A percentile compares a stretch with the other conserved stretches of the same genome.
Evolutionary conservation across 352 stramenopile species (phyloP).

Genomic region (Phytopythium kandeliae): DNA sequence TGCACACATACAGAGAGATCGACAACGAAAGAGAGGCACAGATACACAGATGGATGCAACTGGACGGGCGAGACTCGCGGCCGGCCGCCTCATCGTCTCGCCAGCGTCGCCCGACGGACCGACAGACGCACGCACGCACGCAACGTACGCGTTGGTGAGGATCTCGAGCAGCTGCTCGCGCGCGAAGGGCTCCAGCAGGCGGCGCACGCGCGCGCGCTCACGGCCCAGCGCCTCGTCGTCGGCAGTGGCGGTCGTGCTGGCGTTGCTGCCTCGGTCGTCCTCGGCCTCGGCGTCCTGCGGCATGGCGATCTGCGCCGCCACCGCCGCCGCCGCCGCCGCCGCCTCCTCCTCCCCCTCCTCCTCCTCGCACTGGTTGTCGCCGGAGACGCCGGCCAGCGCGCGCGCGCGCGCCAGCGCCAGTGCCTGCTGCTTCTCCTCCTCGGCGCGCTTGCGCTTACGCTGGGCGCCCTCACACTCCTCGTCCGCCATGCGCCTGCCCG

Average conservation of each 20-base stretch:
- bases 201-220: constrained; percentile 20
- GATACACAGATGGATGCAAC: neutral
- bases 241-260: constrained; percentile 4
- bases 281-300: constrained; percentile 1
- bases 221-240: constrained; percentile 11
- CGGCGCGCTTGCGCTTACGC: constrained; percentile 24
- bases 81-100: constrained; percentile 1
- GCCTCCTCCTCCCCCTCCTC: neutral
- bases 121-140: neutral
- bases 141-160: constrained; percentile 57
- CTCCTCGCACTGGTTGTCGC: constrained; percentile 3
- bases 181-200: constrained; percentile 51
- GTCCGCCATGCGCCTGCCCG: constrained; percentile 14
- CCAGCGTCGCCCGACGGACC: neutral
- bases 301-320: neutral
- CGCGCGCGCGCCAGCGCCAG: neutral
- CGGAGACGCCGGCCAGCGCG: neutral
- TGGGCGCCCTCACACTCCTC: constrained; percentile 25
- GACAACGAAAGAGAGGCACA: neutral
- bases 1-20: neutral
- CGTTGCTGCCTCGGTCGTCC: constrained; percentile 6
- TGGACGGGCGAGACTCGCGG: neutral
- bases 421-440: constrained; percentile 8
- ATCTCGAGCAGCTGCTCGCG: constrained; percentile 63
- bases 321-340: neutral